These are phyloP conservation scores for Rutstroemia sydowiana DNA, from an alignment of 2,329 filamentous ascomycete genomes.

Conservation along the genomic window DNA sequence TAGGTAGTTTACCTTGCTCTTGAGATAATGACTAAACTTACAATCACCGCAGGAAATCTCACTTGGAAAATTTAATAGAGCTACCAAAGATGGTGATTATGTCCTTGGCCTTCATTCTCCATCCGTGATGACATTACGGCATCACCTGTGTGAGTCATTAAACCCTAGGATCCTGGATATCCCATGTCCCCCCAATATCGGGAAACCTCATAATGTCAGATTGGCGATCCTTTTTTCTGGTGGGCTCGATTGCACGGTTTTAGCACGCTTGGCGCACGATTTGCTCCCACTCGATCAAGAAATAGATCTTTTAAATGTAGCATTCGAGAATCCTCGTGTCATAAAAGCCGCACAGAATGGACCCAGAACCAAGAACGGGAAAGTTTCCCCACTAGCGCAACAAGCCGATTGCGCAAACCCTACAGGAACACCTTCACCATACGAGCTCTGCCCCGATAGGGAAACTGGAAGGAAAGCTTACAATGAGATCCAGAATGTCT, in stretches of 20 bases:
- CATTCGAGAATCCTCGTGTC: conserved; percentile 86
- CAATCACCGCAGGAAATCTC: conserved; percentile 7
- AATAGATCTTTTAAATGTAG: conserved; percentile 89
- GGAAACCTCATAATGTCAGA: conserved; percentile 36
- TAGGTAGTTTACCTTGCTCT: neutral
- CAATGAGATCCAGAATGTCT: conserved; percentile 62
- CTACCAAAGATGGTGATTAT: conserved; percentile 31
- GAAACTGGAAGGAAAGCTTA: conserved; percentile 76
- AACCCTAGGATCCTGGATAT: conserved; percentile 57
- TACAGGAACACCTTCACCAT: conserved; percentile 36
- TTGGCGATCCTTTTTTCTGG: conserved; percentile 88
- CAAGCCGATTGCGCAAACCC: neutral
- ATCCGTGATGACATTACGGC: conserved; percentile 46
- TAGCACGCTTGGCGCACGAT: conserved; percentile 75
- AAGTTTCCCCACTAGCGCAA: neutral
- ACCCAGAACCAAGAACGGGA: conserved; percentile 19
- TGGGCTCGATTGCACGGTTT: conserved; percentile 83
- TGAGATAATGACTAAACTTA: neutral
- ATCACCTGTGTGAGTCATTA: conserved; percentile 54
- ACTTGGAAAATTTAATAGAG: conserved; percentile 28
- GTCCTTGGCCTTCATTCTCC: conserved; percentile 36
- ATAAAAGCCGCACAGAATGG: conserved; percentile 45
- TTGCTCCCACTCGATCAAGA: conserved; percentile 59
- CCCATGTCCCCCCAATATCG: conserved; percentile 44
- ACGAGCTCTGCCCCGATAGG: conserved; percentile 84